Evolutionary conservation across 495 filamentous ascomycete genomes (phyloP).

Genomic region (Chaetomium tenue): DNA sequence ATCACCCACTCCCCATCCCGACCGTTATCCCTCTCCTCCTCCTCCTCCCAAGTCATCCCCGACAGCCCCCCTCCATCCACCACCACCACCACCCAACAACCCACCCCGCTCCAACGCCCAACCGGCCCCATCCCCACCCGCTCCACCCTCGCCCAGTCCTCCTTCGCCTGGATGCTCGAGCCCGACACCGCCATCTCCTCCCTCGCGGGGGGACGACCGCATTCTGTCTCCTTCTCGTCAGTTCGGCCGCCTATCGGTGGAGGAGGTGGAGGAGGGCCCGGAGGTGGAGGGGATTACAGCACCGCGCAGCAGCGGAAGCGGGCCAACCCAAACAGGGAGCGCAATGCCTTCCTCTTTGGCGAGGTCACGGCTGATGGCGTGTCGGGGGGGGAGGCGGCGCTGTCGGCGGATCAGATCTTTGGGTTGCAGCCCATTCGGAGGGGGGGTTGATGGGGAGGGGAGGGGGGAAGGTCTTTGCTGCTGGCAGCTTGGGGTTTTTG

Average conservation of each 20-base stretch:
- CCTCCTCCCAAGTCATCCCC: conserved; percentile 14
- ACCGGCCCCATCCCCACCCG: conserved; percentile 53
- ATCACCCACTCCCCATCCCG: conserved; percentile 10
- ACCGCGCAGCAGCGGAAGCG: conserved; percentile 35
- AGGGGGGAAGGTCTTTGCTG: neutral
- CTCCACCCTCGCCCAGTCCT: conserved; percentile 74
- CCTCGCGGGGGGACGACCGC: conserved; percentile 1
- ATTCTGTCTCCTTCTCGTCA: conserved; percentile 2
- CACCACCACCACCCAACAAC: conserved; percentile 18
- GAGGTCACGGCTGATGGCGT: conserved; percentile 42
- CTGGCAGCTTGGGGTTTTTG: neutral
- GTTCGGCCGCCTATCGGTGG: conserved; percentile 24
- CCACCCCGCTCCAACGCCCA: conserved; percentile 24
- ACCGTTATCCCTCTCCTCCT: neutral
- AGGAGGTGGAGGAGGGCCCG: neutral
- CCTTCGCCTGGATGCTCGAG: conserved; percentile 93
- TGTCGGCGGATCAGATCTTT: conserved; percentile 46
- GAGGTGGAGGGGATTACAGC: neutral
- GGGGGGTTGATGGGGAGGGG: conserved; percentile 8
- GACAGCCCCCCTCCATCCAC: conserved; percentile 16
- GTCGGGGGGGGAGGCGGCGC: conserved; percentile 25
- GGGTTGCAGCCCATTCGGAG: conserved; percentile 46
- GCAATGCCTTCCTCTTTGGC: conserved; percentile 57
- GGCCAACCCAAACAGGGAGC: conserved; percentile 48
- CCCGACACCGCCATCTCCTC: conserved; percentile 42